phyloP scores from a whole-genome alignment of 345 rosid genomes.

The Firmiana major region DNA sequence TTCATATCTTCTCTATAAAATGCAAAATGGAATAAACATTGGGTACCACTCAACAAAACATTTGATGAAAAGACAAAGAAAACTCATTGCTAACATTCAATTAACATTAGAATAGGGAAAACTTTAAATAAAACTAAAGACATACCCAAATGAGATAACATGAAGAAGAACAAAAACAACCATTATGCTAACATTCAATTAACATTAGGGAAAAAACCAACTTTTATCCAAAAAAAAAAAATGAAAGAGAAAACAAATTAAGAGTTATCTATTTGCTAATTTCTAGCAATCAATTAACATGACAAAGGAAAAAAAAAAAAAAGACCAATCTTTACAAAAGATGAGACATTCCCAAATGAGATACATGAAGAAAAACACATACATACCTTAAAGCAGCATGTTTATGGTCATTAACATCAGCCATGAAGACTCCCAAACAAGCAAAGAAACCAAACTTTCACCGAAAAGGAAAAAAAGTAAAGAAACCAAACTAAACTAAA shows the following conservation, averaged over 20 bases:
- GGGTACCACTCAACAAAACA: background rate
- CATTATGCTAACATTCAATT: background rate
- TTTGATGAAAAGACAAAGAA: background rate
- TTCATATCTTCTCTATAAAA: background rate
- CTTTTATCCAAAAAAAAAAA: background rate
- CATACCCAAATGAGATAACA: background rate
- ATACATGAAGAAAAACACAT: constrained; percentile 22
- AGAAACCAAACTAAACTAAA: no score
- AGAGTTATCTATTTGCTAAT: background rate
- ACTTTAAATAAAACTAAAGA: background rate
- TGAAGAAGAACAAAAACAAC: background rate
- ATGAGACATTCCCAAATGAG: constrained; percentile 30
- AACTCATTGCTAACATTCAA: background rate
- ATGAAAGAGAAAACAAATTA: background rate
- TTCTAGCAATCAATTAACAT: background rate
- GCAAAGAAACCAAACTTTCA: background rate
- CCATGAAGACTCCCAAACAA: constrained; percentile 23
- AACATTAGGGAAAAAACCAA: background rate
- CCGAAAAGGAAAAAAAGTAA: background rate
- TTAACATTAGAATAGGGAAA: background rate
- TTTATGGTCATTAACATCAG: constrained; percentile 5
- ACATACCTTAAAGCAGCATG: constrained; percentile 26
- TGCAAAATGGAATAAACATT: background rate
- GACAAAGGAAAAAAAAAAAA: background rate
- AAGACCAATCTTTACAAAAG: background rate